Evolutionary conservation across 2,329 filamentous ascomycete genomes (phyloP).

Genomic region (Apiospora aurea): DNA sequence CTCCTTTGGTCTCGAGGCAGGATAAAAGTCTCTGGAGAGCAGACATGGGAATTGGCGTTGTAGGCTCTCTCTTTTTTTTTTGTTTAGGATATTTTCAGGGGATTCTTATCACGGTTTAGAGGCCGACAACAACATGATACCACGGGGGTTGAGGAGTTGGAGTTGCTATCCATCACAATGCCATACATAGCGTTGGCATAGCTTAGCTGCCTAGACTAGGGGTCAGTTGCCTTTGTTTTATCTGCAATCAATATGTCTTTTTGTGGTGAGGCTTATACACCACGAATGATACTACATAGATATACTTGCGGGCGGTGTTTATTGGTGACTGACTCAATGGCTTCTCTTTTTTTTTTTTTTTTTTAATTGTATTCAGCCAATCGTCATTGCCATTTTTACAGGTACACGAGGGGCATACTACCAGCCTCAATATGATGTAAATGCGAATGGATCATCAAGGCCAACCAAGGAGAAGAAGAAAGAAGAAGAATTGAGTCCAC

Average conservation of each 20-base stretch:
- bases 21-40: slow-evolving; percentile 27
- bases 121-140: slow-evolving; percentile 1
- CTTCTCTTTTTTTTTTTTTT: no score
- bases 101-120: slow-evolving; percentile 2
- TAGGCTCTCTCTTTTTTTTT: slow-evolving; percentile 24
- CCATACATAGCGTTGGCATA: background rate
- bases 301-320: background rate
- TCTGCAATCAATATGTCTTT: slow-evolving; percentile 17
- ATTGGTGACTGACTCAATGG: background rate
- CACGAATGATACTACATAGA: background rate
- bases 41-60: slow-evolving; percentile 30
- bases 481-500: no score
- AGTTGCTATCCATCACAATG: slow-evolving; percentile 1
- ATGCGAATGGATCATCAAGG: background rate
- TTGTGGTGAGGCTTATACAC: background rate
- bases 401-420: background rate
- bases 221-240: slow-evolving; percentile 20
- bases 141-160: slow-evolving; percentile 14
- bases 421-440: background rate
- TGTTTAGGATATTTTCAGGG: slow-evolving; percentile 10
- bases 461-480: no score
- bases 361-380: no score
- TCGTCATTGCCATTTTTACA: background rate
- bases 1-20: slow-evolving; percentile 11
- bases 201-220: background rate